Percentiles rank a stretch among this genome's conserved stretches.
phyloP scores from a whole-genome alignment of 805 yeast genomes.

The Yamadazyma scolyti region DNA sequence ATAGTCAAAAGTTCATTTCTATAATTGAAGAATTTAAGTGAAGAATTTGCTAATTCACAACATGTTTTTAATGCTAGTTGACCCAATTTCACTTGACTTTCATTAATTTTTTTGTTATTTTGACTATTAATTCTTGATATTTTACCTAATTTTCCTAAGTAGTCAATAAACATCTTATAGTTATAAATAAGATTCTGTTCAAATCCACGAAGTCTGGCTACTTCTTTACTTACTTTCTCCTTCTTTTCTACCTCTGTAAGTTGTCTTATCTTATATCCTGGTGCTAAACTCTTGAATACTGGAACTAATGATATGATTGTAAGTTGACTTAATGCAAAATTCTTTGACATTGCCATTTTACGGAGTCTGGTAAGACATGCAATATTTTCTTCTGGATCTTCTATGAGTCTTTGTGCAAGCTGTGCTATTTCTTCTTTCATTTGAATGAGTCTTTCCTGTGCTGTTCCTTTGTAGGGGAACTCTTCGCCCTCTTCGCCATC shows the following conservation, averaged over 20 bases:
- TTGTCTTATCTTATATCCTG: constrained; percentile 83
- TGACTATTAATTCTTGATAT: constrained; percentile 35
- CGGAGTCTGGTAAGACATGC: constrained; percentile 60
- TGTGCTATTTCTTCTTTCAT: constrained; percentile 83
- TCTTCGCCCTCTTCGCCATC: constrained; percentile 25
- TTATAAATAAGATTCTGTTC: constrained; percentile 74
- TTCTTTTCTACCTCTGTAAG: constrained; percentile 75
- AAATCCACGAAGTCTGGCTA: constrained; percentile 69
- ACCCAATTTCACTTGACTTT: constrained; percentile 43
- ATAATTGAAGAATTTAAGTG: constrained; percentile 76
- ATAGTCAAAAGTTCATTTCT: constrained; percentile 70
- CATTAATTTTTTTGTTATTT: constrained; percentile 27
- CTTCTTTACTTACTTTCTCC: constrained; percentile 81
- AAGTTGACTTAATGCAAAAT: constrained; percentile 63
- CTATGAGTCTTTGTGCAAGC: constrained; percentile 70
- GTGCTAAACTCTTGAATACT: constrained; percentile 80
- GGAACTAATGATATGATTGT: constrained; percentile 78
- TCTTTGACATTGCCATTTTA: constrained; percentile 65
- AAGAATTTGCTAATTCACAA: constrained; percentile 61
- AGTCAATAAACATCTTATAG: constrained; percentile 64
- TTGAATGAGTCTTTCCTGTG: constrained; percentile 51
- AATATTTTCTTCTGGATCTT: constrained; percentile 86
- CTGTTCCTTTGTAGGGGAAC: too few relatives aligned
- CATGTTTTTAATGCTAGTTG: constrained; percentile 69
- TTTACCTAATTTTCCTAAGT: constrained; percentile 43